These are phyloP conservation scores for Berberis thunbergii DNA, from an alignment of 164 flowering plant genomes.

Conservation along the genomic window DNA sequence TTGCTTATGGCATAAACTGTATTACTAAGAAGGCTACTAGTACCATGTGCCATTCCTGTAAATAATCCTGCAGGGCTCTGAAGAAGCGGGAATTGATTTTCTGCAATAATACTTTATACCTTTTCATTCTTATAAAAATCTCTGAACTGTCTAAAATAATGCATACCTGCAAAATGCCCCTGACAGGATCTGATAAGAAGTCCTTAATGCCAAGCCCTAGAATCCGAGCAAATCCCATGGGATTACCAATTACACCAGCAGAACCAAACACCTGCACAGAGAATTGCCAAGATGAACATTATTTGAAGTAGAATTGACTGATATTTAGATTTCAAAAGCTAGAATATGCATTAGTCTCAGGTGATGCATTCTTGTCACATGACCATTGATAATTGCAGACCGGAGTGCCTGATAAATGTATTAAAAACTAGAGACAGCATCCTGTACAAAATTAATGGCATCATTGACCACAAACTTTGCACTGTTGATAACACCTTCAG, in stretches of 20 bases:
- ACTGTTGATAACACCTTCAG: too few relatives aligned
- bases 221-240: conserved; percentile 90
- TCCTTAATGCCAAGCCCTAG: conserved; percentile 85
- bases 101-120: background rate
- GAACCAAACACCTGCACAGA: conserved; percentile 80
- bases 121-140: background rate
- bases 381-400: too few relatives aligned
- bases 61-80: conserved; percentile 84
- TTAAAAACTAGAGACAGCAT: too few relatives aligned
- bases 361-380: too few relatives aligned
- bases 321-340: too few relatives aligned
- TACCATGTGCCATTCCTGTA: conserved; percentile 84
- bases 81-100: conserved; percentile 10
- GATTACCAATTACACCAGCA: conserved; percentile 97
- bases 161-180: conserved; percentile 54
- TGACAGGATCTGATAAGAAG: conserved; percentile 80
- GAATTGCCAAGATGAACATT: conserved; percentile 5
- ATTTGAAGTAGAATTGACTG: background rate
- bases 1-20: conserved; percentile 92
- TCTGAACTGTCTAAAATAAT: background rate
- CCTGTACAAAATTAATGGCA: too few relatives aligned
- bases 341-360: too few relatives aligned
- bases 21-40: conserved; percentile 76
- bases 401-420: too few relatives aligned
- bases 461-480: too few relatives aligned